Evolutionary conservation across 768 basidiomycete genomes (phyloP), one percentile per base, ranked within the genome.

Genomic region (Podaxis sp.): DNA sequence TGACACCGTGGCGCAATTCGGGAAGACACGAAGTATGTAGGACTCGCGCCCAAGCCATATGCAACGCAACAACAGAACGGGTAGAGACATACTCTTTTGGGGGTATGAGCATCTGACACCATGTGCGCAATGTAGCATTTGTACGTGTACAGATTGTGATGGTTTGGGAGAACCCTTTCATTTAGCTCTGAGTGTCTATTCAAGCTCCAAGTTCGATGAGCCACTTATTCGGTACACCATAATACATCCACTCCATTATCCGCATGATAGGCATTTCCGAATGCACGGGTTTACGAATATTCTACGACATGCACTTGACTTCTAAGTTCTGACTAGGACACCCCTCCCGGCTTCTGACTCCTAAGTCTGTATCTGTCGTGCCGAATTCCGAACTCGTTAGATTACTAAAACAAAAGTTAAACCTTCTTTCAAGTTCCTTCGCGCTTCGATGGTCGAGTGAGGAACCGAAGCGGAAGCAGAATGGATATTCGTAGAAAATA

Each of bases 111-210:
- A 40, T 39, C 9, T 28, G 22, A 42, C 22, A 19, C 38, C 54
- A 56, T 40, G 54, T 56, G 54, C 15, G 39, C 54, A 56, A 6
- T 56, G 54, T n/a, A 56, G 36, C 11, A 38, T 56, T 56, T 56
- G 54, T 56, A 56, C 54, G 54, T 56, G 54, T 42, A 56, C 49
- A 51, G 49, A 15, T 24, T 28, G 49, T 28, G 49, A 51, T 28
- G 24, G 13, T 44, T 44, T 51, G 11, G 17, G 52, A 53, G 52
- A 53, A 53, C 26, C 38, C 38, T 42, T 38, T 38, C 36, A 42
- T 56, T 56, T 42, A 56, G 19, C 39, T 56, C 24, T 19, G 44
- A n/a, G 44, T 28, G 52, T n/a, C 52, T 28, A 54, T 13, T 9
- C n/a, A 30, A 30, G 28, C 52, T 54, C 52, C 52, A 54, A 54